phyloP scores from a whole-genome alignment of 345 rosid species.

The Sonneratia caseolaris region DNA sequence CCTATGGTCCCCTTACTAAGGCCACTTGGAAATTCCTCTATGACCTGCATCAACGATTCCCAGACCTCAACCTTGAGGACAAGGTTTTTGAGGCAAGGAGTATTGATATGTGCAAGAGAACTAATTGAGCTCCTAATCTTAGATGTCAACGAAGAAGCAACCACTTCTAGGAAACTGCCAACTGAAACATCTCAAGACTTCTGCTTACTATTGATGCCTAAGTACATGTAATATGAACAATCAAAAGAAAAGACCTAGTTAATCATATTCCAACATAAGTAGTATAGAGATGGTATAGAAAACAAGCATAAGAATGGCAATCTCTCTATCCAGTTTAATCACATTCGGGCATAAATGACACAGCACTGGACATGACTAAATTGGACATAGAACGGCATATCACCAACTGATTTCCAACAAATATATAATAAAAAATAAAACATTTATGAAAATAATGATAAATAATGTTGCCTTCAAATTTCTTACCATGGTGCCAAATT shows the following conservation, averaged over 20 bases:
- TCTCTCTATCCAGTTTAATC: neutral
- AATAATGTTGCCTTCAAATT: conserved; percentile 7
- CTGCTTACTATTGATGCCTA: conserved; percentile 43
- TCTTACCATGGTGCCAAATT: conserved; percentile 38
- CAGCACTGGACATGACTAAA: neutral
- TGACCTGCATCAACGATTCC: too few relatives aligned
- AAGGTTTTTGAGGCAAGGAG: too few relatives aligned
- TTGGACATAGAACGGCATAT: too few relatives aligned
- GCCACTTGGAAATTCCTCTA: too few relatives aligned
- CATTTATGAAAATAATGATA: neutral
- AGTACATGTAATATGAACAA: conserved; percentile 46
- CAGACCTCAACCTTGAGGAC: too few relatives aligned
- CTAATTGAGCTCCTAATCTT: conserved; percentile 81
- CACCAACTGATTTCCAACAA: neutral
- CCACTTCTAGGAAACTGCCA: conserved; percentile 78
- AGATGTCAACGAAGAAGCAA: conserved; percentile 88
- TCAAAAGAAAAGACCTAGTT: neutral
- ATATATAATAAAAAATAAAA: neutral
- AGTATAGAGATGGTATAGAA: neutral
- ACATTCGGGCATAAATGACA: neutral
- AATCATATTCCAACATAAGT: neutral
- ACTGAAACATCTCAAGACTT: conserved; percentile 65
- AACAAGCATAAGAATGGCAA: neutral
- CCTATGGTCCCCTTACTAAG: too few relatives aligned
- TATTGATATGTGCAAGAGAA: conserved; percentile 18